Percentiles rank a stretch among this genome's conserved stretches.
phyloP scores from a whole-genome alignment of 2,329 filamentous ascomycete genomes.

The Ceratocystis lukuohia region DNA sequence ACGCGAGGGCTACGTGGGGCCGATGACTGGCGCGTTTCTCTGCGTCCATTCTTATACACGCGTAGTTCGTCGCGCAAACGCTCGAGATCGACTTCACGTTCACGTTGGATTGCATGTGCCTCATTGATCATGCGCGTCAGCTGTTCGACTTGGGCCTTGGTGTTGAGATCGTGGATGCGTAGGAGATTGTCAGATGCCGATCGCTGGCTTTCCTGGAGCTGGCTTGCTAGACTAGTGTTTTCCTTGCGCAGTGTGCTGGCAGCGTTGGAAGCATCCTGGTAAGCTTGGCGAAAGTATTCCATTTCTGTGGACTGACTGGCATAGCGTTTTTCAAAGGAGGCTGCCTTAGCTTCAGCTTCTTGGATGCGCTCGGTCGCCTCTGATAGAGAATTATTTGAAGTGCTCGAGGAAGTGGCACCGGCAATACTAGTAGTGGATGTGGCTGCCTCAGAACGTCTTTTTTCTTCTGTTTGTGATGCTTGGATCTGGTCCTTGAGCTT shows the following conservation, averaged over 20 bases:
- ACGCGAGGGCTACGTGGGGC: constrained; percentile 45
- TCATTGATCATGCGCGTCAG: constrained; percentile 31
- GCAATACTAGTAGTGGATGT: not conserved
- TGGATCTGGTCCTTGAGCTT: constrained; percentile 25
- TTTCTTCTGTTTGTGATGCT: constrained; percentile 22
- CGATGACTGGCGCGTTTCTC: constrained; percentile 43
- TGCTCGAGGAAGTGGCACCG: not conserved
- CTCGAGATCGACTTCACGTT: constrained; percentile 40
- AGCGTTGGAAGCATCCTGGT: constrained; percentile 43
- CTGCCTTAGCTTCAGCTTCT: constrained; percentile 9
- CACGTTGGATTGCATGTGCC: constrained; percentile 32
- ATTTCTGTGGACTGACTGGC: constrained; percentile 32
- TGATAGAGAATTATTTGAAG: not conserved
- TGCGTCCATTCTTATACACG: constrained; percentile 34
- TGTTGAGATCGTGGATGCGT: constrained; percentile 36
- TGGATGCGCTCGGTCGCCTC: constrained; percentile 12
- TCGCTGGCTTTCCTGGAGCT: constrained; percentile 30
- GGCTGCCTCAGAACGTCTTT: constrained; percentile 27
- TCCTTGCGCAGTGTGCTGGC: constrained; percentile 34
- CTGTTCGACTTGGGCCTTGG: constrained; percentile 26
- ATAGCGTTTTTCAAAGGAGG: constrained; percentile 27
- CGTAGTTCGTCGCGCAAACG: constrained; percentile 37
- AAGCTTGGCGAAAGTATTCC: constrained; percentile 44
- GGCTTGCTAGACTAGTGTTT: constrained; percentile 33
- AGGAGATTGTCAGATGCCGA: constrained; percentile 34